Evolutionary conservation across 2,329 filamentous ascomycete genomes (phyloP).

Genomic region (Zymoseptoria ardabiliae): DNA sequence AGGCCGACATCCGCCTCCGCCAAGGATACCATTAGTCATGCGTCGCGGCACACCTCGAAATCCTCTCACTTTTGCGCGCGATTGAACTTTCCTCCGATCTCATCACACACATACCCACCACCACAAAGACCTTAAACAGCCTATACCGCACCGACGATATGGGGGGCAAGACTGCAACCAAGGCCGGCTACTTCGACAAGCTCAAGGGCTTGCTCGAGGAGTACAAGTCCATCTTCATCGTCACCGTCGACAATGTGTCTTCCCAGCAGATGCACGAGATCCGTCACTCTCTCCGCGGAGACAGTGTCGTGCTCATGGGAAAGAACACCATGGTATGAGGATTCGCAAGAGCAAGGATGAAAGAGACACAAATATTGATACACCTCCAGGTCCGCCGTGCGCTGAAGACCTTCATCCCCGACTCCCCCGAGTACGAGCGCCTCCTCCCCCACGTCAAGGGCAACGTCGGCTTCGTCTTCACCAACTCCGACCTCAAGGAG

Average conservation of each 20-base stretch:
- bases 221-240: constrained; percentile 95
- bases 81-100: not conserved
- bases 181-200: constrained; percentile 99
- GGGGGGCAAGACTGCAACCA: constrained; percentile 72
- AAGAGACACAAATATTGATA: not conserved
- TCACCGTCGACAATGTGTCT: constrained; percentile 82
- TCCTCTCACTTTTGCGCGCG: not conserved
- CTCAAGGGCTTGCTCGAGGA: constrained; percentile 94
- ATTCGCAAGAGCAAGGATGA: not conserved
- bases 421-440: constrained; percentile 95
- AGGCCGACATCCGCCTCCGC: not conserved
- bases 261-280: constrained; percentile 99
- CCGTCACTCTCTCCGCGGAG: constrained; percentile 77
- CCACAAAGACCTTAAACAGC: constrained; percentile 26
- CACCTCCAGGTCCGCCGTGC: constrained; percentile 77
- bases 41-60: not conserved
- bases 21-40: not conserved
- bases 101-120: constrained; percentile 1
- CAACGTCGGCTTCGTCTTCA: constrained; percentile 99
- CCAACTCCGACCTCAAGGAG: constrained; percentile 88
- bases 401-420: constrained; percentile 84
- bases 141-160: constrained; percentile 32
- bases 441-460: constrained; percentile 93
- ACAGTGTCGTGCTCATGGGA: constrained; percentile 97
- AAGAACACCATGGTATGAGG: constrained; percentile 96